Conservation (phyloP, 139 green algal species). For the Tetratostichococcus sp. region DNA sequence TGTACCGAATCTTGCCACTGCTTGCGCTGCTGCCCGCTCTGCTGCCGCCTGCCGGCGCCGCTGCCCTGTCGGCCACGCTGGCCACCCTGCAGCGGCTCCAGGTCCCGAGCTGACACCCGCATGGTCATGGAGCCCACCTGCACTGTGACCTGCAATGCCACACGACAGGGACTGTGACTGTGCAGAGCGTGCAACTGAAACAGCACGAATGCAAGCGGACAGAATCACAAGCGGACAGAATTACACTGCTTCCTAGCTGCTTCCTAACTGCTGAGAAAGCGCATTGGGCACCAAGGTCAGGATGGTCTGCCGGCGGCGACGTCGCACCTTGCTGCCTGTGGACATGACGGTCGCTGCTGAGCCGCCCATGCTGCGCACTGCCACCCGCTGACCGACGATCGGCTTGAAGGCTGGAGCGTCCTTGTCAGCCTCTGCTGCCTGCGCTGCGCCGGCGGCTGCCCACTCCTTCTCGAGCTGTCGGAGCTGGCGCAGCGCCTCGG, state of each 20-base stretch:
- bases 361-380: constrained; percentile 32
- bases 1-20: not conserved
- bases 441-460: not conserved
- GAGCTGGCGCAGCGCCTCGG: not conserved
- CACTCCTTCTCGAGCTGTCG: not conserved
- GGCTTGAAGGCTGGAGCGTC: constrained; percentile 16
- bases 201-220: no score
- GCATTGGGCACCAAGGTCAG: no score
- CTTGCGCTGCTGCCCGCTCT: not conserved
- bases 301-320: no score
- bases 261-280: no score
- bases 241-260: no score
- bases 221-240: no score
- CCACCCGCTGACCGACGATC: constrained; percentile 15
- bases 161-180: not conserved
- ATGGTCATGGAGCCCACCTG: constrained; percentile 25
- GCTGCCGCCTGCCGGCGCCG: not conserved
- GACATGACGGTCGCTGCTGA: constrained; percentile 14
- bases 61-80: not conserved
- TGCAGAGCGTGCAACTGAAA: no score
- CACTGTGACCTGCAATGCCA: constrained; percentile 15
- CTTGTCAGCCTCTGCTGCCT: not conserved
- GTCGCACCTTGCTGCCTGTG: not conserved
- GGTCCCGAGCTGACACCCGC: constrained; percentile 16
- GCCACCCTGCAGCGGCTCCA: constrained; percentile 7